Base-by-base conservation (phyloP, 345 rosid genomes). In the Sonneratia caseolaris region DNA sequence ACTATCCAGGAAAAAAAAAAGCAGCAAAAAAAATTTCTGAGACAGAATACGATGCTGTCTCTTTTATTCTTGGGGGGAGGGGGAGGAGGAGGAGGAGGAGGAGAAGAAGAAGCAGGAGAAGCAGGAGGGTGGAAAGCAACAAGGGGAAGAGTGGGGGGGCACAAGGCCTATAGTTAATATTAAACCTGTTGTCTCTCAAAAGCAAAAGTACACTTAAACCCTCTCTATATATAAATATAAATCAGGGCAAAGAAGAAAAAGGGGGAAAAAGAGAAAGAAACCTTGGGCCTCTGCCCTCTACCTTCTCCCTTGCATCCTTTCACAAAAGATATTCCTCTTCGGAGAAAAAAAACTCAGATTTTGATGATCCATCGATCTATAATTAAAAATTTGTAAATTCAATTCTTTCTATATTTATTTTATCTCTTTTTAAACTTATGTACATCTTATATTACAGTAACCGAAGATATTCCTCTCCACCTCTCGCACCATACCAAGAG, bases 1-100 rank as follows among this genome's bases (percentile, higher is more conserved):
- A 42, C 22, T 62, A 62, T 62, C 38, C 66, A 32, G 43, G 22
- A 36, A 16, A 66, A 66, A 88, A 91, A 89, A 83, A 84, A 81
- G 84, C 79, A 80, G 80, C 85, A 84, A 80, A 47, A 47, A 66
- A 70, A 56, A 57, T 70, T 22, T 55, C 66, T 47, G 93, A 93
- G 67, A 68, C 68, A 81, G 86, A 86, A 88, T 64, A 64, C 37
- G 68, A 64, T 48, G 45, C 74, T 48, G 19, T 37, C 74, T 72
- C 66, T 62, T 61, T 51, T 59, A 37, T 48, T 64, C 22, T 64
- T 37, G 53, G 51, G 57, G 18, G 38, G 78, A 64, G 74, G 16
- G 38, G 55, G 37, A 62, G 18, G 38, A 24, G 18, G 37, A 43
- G 61, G 68, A 59, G 38, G 55, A 68, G 6, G 70, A 68, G 9